phyloP scores from a whole-genome alignment of 371 early-diverging fungal species.

The Actinomucor elegans region DNA sequence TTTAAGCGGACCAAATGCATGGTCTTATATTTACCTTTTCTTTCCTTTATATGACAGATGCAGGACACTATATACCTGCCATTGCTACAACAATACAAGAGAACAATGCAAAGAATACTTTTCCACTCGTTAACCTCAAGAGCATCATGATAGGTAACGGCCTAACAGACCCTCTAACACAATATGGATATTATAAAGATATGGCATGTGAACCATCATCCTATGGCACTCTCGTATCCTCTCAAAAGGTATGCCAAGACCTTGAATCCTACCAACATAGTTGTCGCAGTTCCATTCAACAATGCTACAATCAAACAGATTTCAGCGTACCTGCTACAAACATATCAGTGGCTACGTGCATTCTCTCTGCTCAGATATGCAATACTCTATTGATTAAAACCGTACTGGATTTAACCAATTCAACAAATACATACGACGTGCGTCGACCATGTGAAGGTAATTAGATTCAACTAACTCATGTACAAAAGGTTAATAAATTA shows the following conservation, averaged over 20 bases:
- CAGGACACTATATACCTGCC: slow-evolving; percentile 80
- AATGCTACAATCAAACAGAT: slow-evolving; percentile 79
- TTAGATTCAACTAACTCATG: too few relatives aligned
- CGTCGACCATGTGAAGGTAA: slow-evolving; percentile 59
- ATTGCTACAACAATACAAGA: slow-evolving; percentile 65
- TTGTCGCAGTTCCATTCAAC: slow-evolving; percentile 73
- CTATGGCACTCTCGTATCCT: slow-evolving; percentile 75
- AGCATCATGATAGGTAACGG: slow-evolving; percentile 91
- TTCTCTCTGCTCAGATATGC: slow-evolving; percentile 82
- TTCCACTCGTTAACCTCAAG: slow-evolving; percentile 56
- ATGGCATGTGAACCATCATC: slow-evolving; percentile 78
- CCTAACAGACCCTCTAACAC: slow-evolving; percentile 83
- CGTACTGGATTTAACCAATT: slow-evolving; percentile 45
- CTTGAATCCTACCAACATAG: slow-evolving; percentile 72
- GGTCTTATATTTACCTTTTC: not conserved
- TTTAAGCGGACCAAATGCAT: not conserved
- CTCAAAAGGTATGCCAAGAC: slow-evolving; percentile 56
- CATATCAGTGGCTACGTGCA: slow-evolving; percentile 51
- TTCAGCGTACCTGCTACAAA: slow-evolving; percentile 29
- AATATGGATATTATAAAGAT: slow-evolving; percentile 86
- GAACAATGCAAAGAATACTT: slow-evolving; percentile 45
- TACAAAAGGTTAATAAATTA: too few relatives aligned
- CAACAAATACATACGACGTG: slow-evolving; percentile 68
- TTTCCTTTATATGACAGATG: slow-evolving; percentile 27
- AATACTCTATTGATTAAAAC: slow-evolving; percentile 65